Base-by-base conservation (phyloP, 345 rosid species). In the Pugionium dolabratum region DNA sequence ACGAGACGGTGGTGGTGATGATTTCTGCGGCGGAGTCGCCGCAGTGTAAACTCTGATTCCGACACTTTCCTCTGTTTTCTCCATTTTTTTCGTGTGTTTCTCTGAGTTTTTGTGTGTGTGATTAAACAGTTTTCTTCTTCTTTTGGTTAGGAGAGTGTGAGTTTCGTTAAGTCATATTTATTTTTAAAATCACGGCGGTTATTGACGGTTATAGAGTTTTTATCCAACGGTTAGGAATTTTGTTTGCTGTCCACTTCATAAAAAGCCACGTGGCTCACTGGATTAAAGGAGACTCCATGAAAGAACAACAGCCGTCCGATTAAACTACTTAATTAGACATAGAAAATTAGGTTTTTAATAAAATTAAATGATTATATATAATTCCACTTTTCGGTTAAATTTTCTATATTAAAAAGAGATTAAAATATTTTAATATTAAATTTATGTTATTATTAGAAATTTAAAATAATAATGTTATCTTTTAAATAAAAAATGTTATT, bases 41-140 rank as follows among this genome's bases (percentile, higher is more conserved):
- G 46, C 1, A 2, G 53, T 80, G 85, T 83, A 82, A 62, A 85
- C 71, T 79, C 71, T 87, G 64, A 85, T 83, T 68, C 87, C 89
- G 2, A 79, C 53, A 7, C 69, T 80, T 73, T 73, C 83, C 30
- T 75, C 79, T 35, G 75, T 70, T 79, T 75, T 79, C 71, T 85
- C 89, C 95, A 84, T 85, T 47, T 36, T 55, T 18, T 18, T 18
- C 7, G 2, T 52, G 9, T 28, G 9, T 46, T 25, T 45, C 29
- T 25, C 49, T n/a, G 5, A 1, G 5, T 5, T 18, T 18, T 18
- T 44, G 0, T 9, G 4, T 4, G 4, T 1, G 11, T 8, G 18
- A 6, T 46, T 2, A 1, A 25, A 2, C 4, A 25, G 29, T 25
- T 45, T 45, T 45, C 30, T 26, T 26, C 9, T 31, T 35, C 2